Evolutionary conservation across 768 basidiomycete genomes (phyloP).

Genomic region (Lactarius tabidus): DNA sequence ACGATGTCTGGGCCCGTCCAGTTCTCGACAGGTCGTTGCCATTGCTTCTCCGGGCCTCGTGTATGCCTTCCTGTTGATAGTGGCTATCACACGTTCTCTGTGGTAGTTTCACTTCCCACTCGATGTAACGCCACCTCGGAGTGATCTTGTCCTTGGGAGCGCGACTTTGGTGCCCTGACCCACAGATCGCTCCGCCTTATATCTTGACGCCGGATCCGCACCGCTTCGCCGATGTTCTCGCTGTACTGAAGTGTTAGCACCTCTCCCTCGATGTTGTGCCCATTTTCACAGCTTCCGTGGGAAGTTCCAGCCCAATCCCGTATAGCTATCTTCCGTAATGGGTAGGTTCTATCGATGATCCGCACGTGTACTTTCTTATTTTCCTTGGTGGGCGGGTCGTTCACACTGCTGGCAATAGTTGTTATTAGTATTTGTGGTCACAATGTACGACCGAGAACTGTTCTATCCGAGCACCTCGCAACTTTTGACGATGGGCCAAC

Average conservation of each 20-base stretch:
- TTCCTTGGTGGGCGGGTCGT: background rate
- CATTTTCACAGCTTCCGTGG: background rate
- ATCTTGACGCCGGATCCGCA: constrained; percentile 2
- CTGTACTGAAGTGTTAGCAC: background rate
- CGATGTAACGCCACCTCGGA: constrained; percentile 1
- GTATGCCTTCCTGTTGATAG: background rate
- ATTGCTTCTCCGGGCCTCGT: constrained; percentile 10
- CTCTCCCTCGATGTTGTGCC: background rate
- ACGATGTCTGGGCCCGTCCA: constrained; percentile 10
- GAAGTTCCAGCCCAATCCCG: background rate
- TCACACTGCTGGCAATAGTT: background rate
- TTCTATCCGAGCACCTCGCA: constrained; percentile 16
- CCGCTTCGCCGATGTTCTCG: background rate
- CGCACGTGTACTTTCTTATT: background rate
- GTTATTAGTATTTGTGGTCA: background rate
- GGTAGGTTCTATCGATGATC: constrained; percentile 3
- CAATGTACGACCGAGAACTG: background rate
- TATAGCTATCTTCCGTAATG: background rate
- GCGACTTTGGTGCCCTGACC: background rate
- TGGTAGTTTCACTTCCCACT: background rate
- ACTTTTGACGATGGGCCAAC: background rate
- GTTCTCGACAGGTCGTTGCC: background rate
- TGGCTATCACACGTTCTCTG: constrained; percentile 19
- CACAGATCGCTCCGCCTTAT: background rate
- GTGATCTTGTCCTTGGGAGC: constrained; percentile 1